Conservation (phyloP, 2,329 filamentous ascomycete species). For the Cladosporium sp. region DNA sequence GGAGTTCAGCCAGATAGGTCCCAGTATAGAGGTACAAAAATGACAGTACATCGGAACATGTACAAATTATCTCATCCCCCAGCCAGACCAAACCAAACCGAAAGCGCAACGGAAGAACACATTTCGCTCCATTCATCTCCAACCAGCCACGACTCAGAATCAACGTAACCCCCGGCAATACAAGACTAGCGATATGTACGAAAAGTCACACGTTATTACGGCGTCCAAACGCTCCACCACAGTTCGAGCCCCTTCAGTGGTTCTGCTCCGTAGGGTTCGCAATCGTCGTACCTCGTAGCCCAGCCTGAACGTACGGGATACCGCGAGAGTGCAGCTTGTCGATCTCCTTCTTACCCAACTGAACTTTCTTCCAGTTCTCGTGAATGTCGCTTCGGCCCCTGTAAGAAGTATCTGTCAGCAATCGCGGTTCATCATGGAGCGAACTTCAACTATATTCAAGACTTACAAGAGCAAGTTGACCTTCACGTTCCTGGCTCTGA, state of each 20-base stretch:
- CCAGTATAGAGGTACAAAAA: too few relatives aligned
- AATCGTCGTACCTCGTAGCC: slow-evolving; percentile 5
- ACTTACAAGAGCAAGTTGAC: slow-evolving; percentile 42
- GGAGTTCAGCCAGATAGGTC: too few relatives aligned
- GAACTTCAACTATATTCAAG: neutral
- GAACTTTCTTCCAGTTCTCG: slow-evolving; percentile 40
- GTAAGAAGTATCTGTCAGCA: neutral
- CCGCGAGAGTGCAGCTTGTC: slow-evolving; percentile 28
- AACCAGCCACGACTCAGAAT: too few relatives aligned
- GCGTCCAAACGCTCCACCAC: too few relatives aligned
- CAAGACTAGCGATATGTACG: too few relatives aligned
- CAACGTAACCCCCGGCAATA: too few relatives aligned
- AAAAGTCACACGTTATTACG: too few relatives aligned
- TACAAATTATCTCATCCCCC: too few relatives aligned
- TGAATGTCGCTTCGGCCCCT: slow-evolving; percentile 36
- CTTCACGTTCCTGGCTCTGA: slow-evolving; percentile 51
- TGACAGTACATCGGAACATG: too few relatives aligned
- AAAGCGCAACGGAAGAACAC: too few relatives aligned
- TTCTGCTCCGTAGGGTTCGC: neutral
- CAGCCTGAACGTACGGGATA: slow-evolving; percentile 24
- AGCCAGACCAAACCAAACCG: too few relatives aligned
- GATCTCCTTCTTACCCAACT: slow-evolving; percentile 39
- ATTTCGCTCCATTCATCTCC: too few relatives aligned
- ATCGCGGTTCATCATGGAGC: slow-evolving; percentile 15
- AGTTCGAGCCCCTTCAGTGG: neutral